Percentiles rank a stretch among this genome's conserved stretches.
Conservation (phyloP, 2,329 filamentous ascomycete genomes). For the Fusarium nygamai region DNA sequence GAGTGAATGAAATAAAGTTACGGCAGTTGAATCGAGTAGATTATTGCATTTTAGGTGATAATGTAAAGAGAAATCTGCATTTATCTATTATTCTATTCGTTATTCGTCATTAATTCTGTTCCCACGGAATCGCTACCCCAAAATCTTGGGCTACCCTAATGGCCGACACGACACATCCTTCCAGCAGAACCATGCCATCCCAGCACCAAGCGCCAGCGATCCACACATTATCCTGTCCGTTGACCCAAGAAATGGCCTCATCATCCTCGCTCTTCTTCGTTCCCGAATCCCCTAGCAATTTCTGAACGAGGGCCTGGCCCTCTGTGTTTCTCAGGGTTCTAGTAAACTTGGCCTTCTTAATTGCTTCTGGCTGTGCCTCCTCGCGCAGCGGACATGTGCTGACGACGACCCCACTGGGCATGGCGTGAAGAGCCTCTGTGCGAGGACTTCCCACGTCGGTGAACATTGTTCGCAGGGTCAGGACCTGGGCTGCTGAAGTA, state of each 20-base stretch:
- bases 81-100: background rate
- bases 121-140: constrained; percentile 56
- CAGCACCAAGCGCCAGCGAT: constrained; percentile 70
- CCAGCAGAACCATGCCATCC: constrained; percentile 71
- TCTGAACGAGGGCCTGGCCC: constrained; percentile 59
- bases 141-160: constrained; percentile 64
- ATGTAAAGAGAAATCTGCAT: background rate
- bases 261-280: constrained; percentile 11
- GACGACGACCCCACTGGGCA: constrained; percentile 62
- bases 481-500: constrained; percentile 43
- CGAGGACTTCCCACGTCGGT: constrained; percentile 36
- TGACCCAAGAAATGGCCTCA: constrained; percentile 56
- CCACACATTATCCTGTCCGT: constrained; percentile 64
- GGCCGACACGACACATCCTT: constrained; percentile 69
- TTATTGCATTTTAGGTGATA: background rate
- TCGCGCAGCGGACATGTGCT: constrained; percentile 59
- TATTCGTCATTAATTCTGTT: constrained; percentile 19
- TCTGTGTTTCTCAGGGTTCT: constrained; percentile 61
- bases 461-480: constrained; percentile 51
- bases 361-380: constrained; percentile 49
- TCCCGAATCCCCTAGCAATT: constrained; percentile 50
- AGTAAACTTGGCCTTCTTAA: constrained; percentile 61
- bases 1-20: background rate
- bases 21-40: background rate
- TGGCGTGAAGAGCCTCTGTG: constrained; percentile 64